phyloP scores from a whole-genome alignment of 495 filamentous ascomycete species.

The Cercophora newfieldiana region DNA sequence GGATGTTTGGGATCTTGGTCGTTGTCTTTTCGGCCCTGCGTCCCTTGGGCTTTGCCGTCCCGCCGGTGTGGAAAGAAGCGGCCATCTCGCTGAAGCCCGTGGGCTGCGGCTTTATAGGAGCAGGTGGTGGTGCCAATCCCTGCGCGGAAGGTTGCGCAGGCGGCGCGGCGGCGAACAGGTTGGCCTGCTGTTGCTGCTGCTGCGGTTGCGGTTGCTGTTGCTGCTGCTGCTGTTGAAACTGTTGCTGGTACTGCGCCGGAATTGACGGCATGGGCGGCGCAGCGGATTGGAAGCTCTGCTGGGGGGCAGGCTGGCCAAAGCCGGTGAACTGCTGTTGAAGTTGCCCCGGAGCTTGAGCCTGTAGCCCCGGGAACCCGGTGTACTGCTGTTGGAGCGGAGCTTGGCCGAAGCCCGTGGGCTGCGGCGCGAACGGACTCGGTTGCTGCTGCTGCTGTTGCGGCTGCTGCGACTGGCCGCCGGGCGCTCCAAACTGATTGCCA shows the following conservation, averaged over 20 bases:
- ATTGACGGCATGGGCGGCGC: slow-evolving; percentile 58
- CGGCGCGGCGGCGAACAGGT: slow-evolving; percentile 38
- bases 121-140: slow-evolving; percentile 39
- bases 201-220: slow-evolving; percentile 41
- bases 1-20: slow-evolving; percentile 87
- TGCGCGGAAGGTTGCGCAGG: slow-evolving; percentile 30
- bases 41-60: slow-evolving; percentile 53
- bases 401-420: slow-evolving; percentile 59
- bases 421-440: slow-evolving; percentile 59
- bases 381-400: slow-evolving; percentile 65
- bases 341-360: slow-evolving; percentile 50
- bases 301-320: slow-evolving; percentile 47
- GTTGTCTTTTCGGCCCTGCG: slow-evolving; percentile 42
- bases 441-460: slow-evolving; percentile 64
- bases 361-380: slow-evolving; percentile 55
- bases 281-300: slow-evolving; percentile 49
- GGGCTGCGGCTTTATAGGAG: slow-evolving; percentile 63
- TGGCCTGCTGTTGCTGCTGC: slow-evolving; percentile 46
- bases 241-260: slow-evolving; percentile 52
- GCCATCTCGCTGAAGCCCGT: slow-evolving; percentile 81
- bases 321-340: slow-evolving; percentile 59
- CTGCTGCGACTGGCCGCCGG: slow-evolving; percentile 43
- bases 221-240: slow-evolving; percentile 43
- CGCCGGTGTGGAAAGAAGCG: slow-evolving; percentile 72
- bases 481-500: slow-evolving; percentile 51